Evolutionary conservation across 116 monocot genomes (phyloP).

Genomic region (Zostera marina): DNA sequence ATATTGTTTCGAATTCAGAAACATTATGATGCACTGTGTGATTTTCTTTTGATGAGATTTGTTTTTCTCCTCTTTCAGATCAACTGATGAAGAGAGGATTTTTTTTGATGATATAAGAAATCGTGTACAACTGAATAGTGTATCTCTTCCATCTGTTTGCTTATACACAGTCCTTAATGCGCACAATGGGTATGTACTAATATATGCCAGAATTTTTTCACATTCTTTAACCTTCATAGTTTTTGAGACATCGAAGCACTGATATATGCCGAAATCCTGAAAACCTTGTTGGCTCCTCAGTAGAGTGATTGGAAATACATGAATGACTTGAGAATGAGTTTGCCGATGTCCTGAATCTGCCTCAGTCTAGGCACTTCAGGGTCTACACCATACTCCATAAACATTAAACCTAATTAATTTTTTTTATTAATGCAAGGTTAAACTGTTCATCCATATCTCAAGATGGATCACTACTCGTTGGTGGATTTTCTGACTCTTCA

Average conservation of each 20-base stretch:
- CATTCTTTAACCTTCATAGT: not conserved
- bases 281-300: too few relatives aligned
- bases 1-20: not conserved
- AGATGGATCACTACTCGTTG: constrained; percentile 88
- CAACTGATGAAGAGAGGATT: constrained; percentile 58
- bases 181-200: constrained; percentile 60
- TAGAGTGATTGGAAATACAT: too few relatives aligned
- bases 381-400: too few relatives aligned
- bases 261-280: too few relatives aligned
- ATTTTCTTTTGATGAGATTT: constrained; percentile 1
- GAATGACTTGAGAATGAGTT: too few relatives aligned
- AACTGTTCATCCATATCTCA: constrained; percentile 87
- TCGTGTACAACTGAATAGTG: constrained; percentile 72
- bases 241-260: too few relatives aligned
- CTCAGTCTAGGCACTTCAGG: too few relatives aligned
- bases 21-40: not conserved
- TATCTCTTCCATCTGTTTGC: constrained; percentile 86
- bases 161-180: constrained; percentile 93
- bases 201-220: not conserved
- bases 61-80: constrained; percentile 19
- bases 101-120: constrained; percentile 84
- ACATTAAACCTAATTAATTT: not conserved
- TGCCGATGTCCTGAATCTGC: too few relatives aligned
- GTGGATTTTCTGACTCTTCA: constrained; percentile 97
- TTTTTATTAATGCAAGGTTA: constrained; percentile 24